Evolutionary conservation across 2,329 filamentous ascomycete genomes (phyloP), one percentile per base, ranked within the genome.

Genomic region (Thelonectria olida): DNA sequence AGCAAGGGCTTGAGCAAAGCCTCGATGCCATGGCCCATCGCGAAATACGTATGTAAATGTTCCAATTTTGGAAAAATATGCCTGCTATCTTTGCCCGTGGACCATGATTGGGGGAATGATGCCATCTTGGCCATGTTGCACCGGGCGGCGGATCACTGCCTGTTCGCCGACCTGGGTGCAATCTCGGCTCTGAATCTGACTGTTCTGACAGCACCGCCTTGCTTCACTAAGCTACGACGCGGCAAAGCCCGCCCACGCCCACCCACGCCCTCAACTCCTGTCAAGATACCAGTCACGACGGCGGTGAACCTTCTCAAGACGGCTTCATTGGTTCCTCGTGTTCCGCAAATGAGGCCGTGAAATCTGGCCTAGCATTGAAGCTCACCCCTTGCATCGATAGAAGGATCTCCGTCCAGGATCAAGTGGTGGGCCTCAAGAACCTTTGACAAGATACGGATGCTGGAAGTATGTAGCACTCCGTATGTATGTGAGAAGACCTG

Each of bases 401-500:
- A 45, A 61, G 31, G 49, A 59, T 68, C 62, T 38, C 44, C 55
- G 54, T 60, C 49, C 25, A 52, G 53, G 47, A 50, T 36, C 45
- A 54, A 2, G 15, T 36, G 23, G 65, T 62, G 61, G 58, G 58
- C 58, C 48, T 36, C 55, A 50, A 53, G 9, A 39, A 15, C 25
- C 10, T 36, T 41, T 54, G 22, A 31, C 45, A 51, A 27, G 17
- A 44, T 39, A 34, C 31, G 31, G 31, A 28, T 22, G 23, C 22
- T 12, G 23, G n/a, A 48, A 48, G 20, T 22, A 38, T 5, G n/a
- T n/a, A 22, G 39, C 39, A 25, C 23, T 48, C 36, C 44, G 42
- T 55, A 7, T 25, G 23, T 34, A 25, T 48, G 44, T 25, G 38
- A 53, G 19, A 20, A 41, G 41, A 47, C 48, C 23, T 28, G 41